Percentiles rank a stretch among this genome's conserved stretches.
These are phyloP conservation scores for Cytospora schulzeri DNA, from an alignment of 2,329 filamentous ascomycete species.

Conservation along the genomic window DNA sequence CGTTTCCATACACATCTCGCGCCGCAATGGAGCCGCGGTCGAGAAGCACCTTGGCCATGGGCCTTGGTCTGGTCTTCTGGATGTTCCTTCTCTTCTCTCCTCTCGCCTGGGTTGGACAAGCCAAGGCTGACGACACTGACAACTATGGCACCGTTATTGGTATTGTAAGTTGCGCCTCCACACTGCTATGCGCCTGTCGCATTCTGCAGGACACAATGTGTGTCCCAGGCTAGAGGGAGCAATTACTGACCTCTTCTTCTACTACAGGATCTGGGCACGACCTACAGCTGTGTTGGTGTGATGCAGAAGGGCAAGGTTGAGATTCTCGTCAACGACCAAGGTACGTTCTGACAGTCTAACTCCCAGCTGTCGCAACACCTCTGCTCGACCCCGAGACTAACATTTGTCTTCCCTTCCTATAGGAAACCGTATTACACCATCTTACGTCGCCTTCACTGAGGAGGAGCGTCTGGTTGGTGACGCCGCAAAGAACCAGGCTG, in stretches of 20 bases:
- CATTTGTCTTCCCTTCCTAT: neutral
- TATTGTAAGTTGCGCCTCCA: constrained; percentile 64
- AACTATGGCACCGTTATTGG: constrained; percentile 88
- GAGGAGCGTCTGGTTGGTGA: constrained; percentile 97
- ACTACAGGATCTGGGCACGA: constrained; percentile 77
- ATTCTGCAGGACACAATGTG: neutral
- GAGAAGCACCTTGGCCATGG: constrained; percentile 35
- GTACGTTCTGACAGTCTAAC: constrained; percentile 29
- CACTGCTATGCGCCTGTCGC: constrained; percentile 3
- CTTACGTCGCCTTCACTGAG: constrained; percentile 95
- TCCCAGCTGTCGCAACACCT: neutral
- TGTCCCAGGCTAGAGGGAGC: neutral
- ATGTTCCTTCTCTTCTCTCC: constrained; percentile 87
- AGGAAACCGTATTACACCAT: constrained; percentile 93
- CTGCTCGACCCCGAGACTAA: neutral
- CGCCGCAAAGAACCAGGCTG: constrained; percentile 94
- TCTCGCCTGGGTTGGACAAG: constrained; percentile 80
- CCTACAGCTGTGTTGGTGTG: constrained; percentile 87
- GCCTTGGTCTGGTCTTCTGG: constrained; percentile 90
- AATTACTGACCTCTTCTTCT: constrained; percentile 30
- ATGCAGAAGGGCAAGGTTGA: constrained; percentile 96
- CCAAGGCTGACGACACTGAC: constrained; percentile 71
- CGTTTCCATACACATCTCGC: constrained; percentile 17
- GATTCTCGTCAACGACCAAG: constrained; percentile 92
- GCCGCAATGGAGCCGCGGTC: constrained; percentile 30